These are phyloP conservation scores for Fusarium sp. DNA, from an alignment of 2,329 filamentous ascomycete species.

Conservation along the genomic window DNA sequence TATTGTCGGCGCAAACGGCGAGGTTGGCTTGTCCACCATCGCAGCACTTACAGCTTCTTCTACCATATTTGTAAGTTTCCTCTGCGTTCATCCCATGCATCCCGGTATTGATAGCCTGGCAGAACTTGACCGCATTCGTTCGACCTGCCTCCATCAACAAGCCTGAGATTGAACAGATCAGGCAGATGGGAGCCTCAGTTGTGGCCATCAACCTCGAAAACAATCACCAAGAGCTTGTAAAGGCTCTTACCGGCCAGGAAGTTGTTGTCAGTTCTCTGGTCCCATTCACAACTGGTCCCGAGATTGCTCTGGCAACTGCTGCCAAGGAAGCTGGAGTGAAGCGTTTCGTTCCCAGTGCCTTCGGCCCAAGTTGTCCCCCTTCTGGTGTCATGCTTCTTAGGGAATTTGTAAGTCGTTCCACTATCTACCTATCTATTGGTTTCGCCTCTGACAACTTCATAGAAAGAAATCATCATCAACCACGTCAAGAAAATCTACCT, in stretches of 20 bases:
- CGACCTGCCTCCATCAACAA: conserved; percentile 31
- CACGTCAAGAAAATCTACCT: conserved; percentile 60
- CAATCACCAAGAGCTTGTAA: conserved; percentile 22
- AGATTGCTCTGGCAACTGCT: conserved; percentile 25
- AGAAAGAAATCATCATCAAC: conserved; percentile 63
- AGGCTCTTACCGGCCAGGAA: conserved; percentile 19
- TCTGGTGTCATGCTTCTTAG: conserved; percentile 21
- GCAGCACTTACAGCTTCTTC: conserved; percentile 17
- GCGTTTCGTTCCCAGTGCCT: conserved; percentile 29
- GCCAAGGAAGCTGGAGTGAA: conserved; percentile 31
- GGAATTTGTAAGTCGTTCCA: conserved; percentile 14
- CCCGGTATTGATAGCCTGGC: neutral
- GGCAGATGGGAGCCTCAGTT: conserved; percentile 17
- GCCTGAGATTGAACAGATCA: conserved; percentile 16
- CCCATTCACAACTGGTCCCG: neutral
- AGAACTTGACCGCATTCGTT: conserved; percentile 31
- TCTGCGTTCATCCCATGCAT: neutral
- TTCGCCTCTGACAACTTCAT: neutral
- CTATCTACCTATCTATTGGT: fast-evolving
- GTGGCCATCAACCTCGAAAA: conserved; percentile 13
- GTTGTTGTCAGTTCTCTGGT: conserved; percentile 23
- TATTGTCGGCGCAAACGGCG: conserved; percentile 34
- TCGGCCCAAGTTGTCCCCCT: conserved; percentile 21
- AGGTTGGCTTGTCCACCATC: conserved; percentile 27
- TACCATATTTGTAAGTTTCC: conserved; percentile 21